Evolutionary conservation across 495 filamentous ascomycete species (phyloP), one percentile per base, ranked within the genome.

Genomic region (Xylaria curta): DNA sequence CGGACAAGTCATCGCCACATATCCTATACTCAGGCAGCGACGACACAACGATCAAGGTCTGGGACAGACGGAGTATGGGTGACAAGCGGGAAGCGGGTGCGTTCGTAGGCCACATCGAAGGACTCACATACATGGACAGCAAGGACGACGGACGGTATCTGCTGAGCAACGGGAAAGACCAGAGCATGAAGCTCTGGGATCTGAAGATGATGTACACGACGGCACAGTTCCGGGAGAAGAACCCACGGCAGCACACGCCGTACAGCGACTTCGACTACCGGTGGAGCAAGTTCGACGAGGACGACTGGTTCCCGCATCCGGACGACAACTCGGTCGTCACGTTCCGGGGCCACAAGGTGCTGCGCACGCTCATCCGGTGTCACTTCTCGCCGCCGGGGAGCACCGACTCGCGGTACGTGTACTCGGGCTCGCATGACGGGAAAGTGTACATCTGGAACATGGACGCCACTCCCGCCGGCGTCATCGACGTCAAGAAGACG

Each of bases 141-240:
- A 99, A 98, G 81, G 94, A 94, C 62, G 96, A 99, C 78, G 96
- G 96, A 10, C 88, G 96, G 53, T 99, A 97, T 76, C 91, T 98
- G 10, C 86, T 99, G 8, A 95, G 92, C 71, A 99, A 99, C 72
- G 92, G 88, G 69, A 99, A 99, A 76, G 96, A 99, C 75, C 96
- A 99, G 80, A 93, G 89, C 42, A 97, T 97, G 91, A 99, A 98
- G 82, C 87, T 99, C 4, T 99, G 96, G 96, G 96, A 99, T 82
- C 82, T 99, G 59, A 86, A 97, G 75, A 89, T 84, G 83, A 93
- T 93, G 87, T 92, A 93, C 87, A 89, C 88, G 26, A 90, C 89
- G 24, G 85, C 88, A 26, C 86, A 86, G 21, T 92, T 90, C 65
- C 82, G 88, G 26, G 82, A 86, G n/a, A 78, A 78, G 19, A 80